Evolutionary conservation across 768 basidiomycete species (phyloP).

Genomic region (Termitomyces sp.): DNA sequence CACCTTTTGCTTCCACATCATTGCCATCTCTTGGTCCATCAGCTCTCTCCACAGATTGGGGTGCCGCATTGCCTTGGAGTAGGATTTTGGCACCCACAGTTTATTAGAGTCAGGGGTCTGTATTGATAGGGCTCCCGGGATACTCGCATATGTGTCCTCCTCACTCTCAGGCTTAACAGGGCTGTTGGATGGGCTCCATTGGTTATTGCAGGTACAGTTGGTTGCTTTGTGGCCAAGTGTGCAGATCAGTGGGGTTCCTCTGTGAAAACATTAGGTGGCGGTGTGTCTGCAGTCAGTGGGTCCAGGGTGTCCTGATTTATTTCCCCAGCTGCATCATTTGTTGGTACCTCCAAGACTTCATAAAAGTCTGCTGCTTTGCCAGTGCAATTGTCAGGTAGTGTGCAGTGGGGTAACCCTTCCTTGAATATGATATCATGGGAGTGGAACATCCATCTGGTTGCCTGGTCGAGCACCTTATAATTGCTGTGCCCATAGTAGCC

Average conservation of each 20-base stretch:
- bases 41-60: neutral
- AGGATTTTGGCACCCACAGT: neutral
- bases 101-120: neutral
- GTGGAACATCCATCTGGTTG: neutral
- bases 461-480: neutral
- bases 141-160: neutral
- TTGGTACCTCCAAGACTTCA: neutral
- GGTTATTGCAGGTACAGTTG: neutral
- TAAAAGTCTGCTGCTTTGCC: neutral
- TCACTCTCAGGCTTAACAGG: neutral
- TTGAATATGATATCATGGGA: neutral
- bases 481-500: neutral
- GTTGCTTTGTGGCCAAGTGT: neutral
- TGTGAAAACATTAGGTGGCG: no score
- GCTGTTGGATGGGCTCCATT: neutral
- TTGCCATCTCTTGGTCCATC: neutral
- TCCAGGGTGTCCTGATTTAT: no score
- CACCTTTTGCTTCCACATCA: neutral
- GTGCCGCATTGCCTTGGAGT: neutral
- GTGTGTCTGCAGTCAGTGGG: no score
- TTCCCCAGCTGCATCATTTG: no score
- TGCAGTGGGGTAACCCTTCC: neutral
- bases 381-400: neutral
- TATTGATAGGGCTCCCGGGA: neutral
- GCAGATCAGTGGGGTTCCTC: neutral